Percentiles rank a stretch among this genome's conserved stretches.
Evolutionary conservation across 179 eudicot species (phyloP).

Genomic region (Beta macrorhiza): DNA sequence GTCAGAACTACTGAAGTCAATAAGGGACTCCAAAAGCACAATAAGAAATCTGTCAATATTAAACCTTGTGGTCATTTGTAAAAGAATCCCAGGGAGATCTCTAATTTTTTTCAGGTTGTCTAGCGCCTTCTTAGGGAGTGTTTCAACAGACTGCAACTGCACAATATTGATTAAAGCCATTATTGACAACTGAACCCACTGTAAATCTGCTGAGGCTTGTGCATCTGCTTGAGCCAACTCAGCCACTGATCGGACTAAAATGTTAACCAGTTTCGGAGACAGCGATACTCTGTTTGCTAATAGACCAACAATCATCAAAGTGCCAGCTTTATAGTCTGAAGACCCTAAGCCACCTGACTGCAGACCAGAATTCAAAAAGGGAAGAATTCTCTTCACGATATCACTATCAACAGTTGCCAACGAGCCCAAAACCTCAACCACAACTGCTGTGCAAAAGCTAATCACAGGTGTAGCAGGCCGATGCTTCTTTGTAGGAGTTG

Average conservation of each 20-base stretch:
- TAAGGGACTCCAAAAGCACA: constrained; percentile 62
- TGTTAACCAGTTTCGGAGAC: constrained; percentile 60
- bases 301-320: constrained; percentile 71
- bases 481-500: constrained; percentile 61
- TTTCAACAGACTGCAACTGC: constrained; percentile 68
- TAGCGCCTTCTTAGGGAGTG: constrained; percentile 70
- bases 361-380: constrained; percentile 64
- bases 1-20: constrained; percentile 63
- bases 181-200: constrained; percentile 58
- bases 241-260: constrained; percentile 60
- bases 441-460: constrained; percentile 75
- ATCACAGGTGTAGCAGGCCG: constrained; percentile 60
- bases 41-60: constrained; percentile 69
- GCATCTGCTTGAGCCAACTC: constrained; percentile 61
- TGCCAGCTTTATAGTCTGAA: constrained; percentile 76
- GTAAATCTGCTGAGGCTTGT: constrained; percentile 51
- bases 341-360: constrained; percentile 50
- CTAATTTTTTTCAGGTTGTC: constrained; percentile 54
- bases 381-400: constrained; percentile 71
- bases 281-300: constrained; percentile 64
- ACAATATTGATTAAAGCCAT: constrained; percentile 75
- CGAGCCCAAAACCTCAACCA: constrained; percentile 73
- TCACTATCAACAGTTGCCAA: constrained; percentile 50
- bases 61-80: constrained; percentile 61
- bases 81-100: constrained; percentile 64